Evolutionary conservation across 352 stramenopile species (phyloP), one percentile per base, ranked within the genome.

Genomic region (Saprolegnia parasitica): DNA sequence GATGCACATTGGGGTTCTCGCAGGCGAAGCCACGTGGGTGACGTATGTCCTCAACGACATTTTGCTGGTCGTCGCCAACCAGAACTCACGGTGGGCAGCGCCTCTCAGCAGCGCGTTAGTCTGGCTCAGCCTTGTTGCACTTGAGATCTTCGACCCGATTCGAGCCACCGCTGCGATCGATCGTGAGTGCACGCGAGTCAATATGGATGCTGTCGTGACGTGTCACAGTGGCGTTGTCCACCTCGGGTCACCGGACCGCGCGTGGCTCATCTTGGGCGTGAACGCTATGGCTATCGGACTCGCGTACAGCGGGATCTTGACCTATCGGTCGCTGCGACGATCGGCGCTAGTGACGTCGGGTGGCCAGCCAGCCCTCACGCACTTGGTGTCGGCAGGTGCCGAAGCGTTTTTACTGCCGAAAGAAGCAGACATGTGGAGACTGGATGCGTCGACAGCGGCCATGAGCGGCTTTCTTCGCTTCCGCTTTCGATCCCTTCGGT

Each of bases 41-140:
- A 49, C 63, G 2, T 60, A 70, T 21, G 63, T 70, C 21, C 13
- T 50, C 16, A 52, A 60, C 39, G 63, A 70, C 42, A 47, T 70
- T 49, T n/a, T 61, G n/a, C 37, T 39, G 15, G 21, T 70, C n/a
- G 40, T 52, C 13, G n/a, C 46, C 8, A 23, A 9, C 46, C 9
- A 0, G 15, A 26, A 23, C 11, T 32, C 47, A 16, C 63, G 24
- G 13, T 21, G 24, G 5, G 24, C 18, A 15, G 42, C 63, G 11
- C 63, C 63, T 1, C 4, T 55, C n/a, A 70, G 63, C 63, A 49
- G 23, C 23, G 1, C 10, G 11, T 4, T 61, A 13, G 26, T 52
- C 2, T 70, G 63, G 63, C 18, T 24, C 9, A 54, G 49, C 8
- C n/a, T 29, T 13, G 24, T 37, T 15, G 32, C 6, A 1, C 35